Evolutionary conservation across 208 protist species (phyloP), one percentile per base, ranked within the genome.

Genomic region (Leptomonas pyrrhocoris): DNA sequence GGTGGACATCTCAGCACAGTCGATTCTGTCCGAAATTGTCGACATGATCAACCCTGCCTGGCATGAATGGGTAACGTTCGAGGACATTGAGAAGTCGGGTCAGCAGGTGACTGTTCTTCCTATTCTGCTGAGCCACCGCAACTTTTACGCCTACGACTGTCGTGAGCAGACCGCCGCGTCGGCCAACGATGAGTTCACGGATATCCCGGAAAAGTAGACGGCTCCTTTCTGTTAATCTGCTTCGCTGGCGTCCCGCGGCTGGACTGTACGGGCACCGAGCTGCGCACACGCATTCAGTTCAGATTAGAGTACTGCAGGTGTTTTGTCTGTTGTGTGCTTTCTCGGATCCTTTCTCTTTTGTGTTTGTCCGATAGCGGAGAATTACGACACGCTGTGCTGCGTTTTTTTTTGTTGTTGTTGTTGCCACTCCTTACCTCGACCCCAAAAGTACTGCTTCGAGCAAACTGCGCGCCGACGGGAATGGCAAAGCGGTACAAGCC

Each of bases 21-120:
- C 82, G 9, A 94, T 97, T 49, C 69, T 94, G 23, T 91, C 88
- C 0, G 89, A 97, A 61, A 82, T 97, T 31, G 85, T 97, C 16
- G 92, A 97, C 73, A 97, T 97, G 92, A 94, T 95, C 55, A 97
- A 97, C 62, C 92, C 92, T 0, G 81, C 77, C 18, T 93, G 83
- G 84, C 88, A 92, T 56, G 89, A 95, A 66, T 88, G 81, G 74
- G 79, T 97, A 19, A 92, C 88, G 16, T 68, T 94, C 18, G 78
- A 89, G 7, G 92, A 97, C 70, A 81, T 97, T 43, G 74, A 88
- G 54, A 64, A 73, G 25, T 94, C 84, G 19, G 90, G 88, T 0
- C 92, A 97, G 70, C 88, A 94, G 75, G 84, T 81, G 0, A 95
- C 85, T 0, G 81, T 97, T 4, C 79, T 97, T 8, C 88, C 90